A percentile compares a stretch with the other conserved stretches of the same genome.
Conservation (phyloP, 495 filamentous ascomycete species). For the Terfezia claveryi region DNA sequence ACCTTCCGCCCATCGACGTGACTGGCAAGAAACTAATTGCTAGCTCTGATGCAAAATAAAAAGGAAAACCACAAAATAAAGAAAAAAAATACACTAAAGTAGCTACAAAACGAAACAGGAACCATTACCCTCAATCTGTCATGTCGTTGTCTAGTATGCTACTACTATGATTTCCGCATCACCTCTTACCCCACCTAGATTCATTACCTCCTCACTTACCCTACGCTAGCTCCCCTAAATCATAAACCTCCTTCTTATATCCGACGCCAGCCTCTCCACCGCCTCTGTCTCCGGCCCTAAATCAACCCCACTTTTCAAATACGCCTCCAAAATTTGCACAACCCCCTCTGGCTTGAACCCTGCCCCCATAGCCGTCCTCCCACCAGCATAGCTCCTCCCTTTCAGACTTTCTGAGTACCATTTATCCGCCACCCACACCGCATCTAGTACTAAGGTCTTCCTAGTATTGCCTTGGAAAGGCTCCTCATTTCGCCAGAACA, state of each 20-base stretch:
- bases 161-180: no score
- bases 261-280: neutral
- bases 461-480: slow-evolving; percentile 53
- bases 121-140: no score
- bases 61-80: no score
- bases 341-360: neutral
- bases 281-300: neutral
- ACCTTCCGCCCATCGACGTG: no score
- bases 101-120: no score
- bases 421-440: slow-evolving; percentile 35
- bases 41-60: no score
- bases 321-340: neutral
- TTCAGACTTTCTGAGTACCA: slow-evolving; percentile 44
- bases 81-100: no score
- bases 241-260: neutral
- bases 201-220: no score
- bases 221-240: no score
- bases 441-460: slow-evolving; percentile 36
- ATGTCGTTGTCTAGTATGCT: no score
- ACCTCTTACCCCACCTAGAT: no score
- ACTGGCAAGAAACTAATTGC: no score
- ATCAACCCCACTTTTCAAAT: neutral
- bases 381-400: slow-evolving; percentile 15
- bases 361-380: neutral
- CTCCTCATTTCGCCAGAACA: slow-evolving; percentile 64